Evolutionary conservation across 768 basidiomycete genomes (phyloP).

Genomic region (Tulasnella sp.): DNA sequence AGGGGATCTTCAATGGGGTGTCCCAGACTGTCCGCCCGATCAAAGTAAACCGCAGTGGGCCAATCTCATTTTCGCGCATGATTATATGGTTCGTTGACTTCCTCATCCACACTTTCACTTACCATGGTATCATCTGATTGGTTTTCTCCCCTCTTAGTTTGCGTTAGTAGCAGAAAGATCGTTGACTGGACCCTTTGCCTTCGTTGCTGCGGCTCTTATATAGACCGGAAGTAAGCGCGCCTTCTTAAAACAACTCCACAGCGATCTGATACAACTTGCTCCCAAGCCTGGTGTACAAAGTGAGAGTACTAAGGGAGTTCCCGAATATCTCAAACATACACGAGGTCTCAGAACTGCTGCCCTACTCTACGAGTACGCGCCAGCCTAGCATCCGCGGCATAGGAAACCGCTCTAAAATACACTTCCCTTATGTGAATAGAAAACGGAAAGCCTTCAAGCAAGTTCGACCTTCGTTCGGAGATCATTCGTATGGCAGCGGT

Average conservation of each 20-base stretch:
- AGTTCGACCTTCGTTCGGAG: no score
- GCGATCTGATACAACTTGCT: not conserved
- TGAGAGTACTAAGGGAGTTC: not conserved
- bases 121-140: not conserved
- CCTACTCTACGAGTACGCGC: not conserved
- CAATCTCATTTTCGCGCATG: not conserved
- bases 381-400: no score
- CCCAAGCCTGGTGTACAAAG: not conserved
- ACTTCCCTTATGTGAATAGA: no score
- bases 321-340: not conserved
- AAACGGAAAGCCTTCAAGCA: no score
- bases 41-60: conserved; percentile 9
- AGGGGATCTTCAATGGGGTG: not conserved
- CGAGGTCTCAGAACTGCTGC: not conserved
- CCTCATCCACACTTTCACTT: not conserved
- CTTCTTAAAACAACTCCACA: not conserved
- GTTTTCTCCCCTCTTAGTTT: not conserved
- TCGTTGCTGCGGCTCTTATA: not conserved
- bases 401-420: no score
- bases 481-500: no score
- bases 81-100: not conserved
- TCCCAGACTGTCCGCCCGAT: conserved; percentile 2
- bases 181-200: not conserved
- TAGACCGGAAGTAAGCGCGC: not conserved
- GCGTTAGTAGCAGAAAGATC: not conserved